Percentiles rank a stretch among this genome's conserved stretches.
Evolutionary conservation across 75 land plant genomes (phyloP).

Genomic region (Cryptomeria japonica): DNA sequence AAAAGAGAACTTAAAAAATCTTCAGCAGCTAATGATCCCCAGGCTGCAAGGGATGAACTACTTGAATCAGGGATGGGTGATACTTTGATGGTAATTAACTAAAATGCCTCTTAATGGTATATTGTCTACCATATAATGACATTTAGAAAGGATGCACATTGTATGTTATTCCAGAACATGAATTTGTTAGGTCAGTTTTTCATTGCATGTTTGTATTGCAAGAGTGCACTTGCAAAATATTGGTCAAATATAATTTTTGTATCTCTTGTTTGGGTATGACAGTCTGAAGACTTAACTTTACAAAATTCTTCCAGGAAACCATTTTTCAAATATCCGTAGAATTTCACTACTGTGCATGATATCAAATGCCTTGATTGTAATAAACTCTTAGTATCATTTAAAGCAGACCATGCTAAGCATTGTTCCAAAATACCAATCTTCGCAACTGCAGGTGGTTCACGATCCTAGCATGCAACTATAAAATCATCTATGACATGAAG

Average conservation of each 20-base stretch:
- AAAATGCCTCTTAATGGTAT: neutral
- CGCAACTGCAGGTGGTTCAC: neutral
- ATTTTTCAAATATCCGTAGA: no score
- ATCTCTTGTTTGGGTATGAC: no score
- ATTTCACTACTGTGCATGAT: neutral
- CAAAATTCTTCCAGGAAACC: no score
- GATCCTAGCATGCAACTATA: neutral
- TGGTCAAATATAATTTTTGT: neutral
- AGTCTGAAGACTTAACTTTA: no score
- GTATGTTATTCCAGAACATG: neutral
- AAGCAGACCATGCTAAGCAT: neutral
- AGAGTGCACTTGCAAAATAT: neutral
- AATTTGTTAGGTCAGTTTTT: neutral
- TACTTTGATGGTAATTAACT: conserved; percentile 34
- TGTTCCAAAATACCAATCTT: neutral
- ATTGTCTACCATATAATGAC: neutral
- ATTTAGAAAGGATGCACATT: neutral
- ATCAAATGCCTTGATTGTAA: no score
- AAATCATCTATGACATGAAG: neutral
- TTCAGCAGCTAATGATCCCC: conserved; percentile 34
- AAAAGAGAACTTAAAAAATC: conserved; percentile 61
- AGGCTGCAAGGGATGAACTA: conserved; percentile 63
- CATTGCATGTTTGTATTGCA: neutral
- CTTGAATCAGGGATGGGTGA: conserved; percentile 73
- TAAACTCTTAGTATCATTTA: neutral